Percentiles rank a stretch among this genome's conserved stretches.
These are phyloP conservation scores for Hanseniaspora hatyaiensis DNA, from an alignment of 805 yeast species.

Conservation along the genomic window DNA sequence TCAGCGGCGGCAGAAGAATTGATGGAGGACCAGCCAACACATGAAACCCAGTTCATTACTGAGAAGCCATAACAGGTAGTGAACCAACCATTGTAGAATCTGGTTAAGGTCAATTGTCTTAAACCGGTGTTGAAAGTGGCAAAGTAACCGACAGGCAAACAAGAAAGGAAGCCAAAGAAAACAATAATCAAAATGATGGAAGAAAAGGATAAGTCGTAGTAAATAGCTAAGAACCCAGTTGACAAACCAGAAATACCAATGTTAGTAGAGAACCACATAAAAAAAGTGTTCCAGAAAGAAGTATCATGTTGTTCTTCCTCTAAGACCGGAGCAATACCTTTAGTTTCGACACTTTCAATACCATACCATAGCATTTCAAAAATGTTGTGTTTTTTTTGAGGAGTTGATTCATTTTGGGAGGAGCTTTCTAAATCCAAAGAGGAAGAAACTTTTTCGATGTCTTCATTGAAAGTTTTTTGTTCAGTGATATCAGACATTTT, in stretches of 20 bases:
- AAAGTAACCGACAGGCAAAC: conserved; percentile 67
- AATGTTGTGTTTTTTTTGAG: conserved; percentile 4
- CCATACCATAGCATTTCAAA: conserved; percentile 14
- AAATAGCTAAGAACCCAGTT: conserved; percentile 56
- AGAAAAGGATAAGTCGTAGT: conserved; percentile 62
- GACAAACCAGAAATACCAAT: conserved; percentile 79
- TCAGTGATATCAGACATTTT: conserved; percentile 12
- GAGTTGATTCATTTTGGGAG: too few species aligned
- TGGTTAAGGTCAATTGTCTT: conserved; percentile 75
- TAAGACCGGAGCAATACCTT: conserved; percentile 37
- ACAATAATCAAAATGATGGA: conserved; percentile 54
- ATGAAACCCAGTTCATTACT: conserved; percentile 64
- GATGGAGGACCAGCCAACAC: conserved; percentile 93
- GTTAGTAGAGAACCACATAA: conserved; percentile 89
- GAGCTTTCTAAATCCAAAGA: not conserved
- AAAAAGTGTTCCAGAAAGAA: conserved; percentile 34
- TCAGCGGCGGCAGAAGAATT: conserved; percentile 86
- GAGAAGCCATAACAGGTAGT: conserved; percentile 63
- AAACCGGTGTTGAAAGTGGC: conserved; percentile 82
- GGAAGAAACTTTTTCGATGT: conserved; percentile 11
- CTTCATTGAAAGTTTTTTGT: conserved; percentile 5
- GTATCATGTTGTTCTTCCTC: conserved; percentile 43
- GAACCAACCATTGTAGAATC: conserved; percentile 63
- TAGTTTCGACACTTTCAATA: conserved; percentile 16
- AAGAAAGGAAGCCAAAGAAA: conserved; percentile 65